These are phyloP conservation scores for Yarrowia deformans DNA, from an alignment of 805 yeast species.

Conservation along the genomic window DNA sequence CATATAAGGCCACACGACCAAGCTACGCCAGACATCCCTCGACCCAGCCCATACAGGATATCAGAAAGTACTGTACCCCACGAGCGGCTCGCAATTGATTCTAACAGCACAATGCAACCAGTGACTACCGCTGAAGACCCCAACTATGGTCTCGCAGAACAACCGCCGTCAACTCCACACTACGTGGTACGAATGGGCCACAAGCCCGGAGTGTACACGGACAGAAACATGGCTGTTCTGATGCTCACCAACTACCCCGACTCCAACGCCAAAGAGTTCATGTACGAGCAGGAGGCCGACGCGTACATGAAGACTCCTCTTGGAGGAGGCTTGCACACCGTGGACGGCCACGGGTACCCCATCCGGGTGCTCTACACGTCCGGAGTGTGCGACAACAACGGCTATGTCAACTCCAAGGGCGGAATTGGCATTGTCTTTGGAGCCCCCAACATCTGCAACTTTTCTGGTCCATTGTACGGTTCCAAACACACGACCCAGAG, in stretches of 20 bases:
- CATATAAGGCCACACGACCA: slow-evolving; percentile 32
- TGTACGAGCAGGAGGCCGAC: slow-evolving; percentile 14
- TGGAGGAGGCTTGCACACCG: slow-evolving; percentile 24
- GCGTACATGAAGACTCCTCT: slow-evolving; percentile 29
- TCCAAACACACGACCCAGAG: slow-evolving; percentile 73
- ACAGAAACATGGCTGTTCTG: slow-evolving; percentile 16
- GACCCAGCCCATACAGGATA: too few relatives aligned
- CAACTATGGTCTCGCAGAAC: slow-evolving; percentile 5
- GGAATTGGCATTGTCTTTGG: slow-evolving; percentile 86
- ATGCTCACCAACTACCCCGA: slow-evolving; percentile 37
- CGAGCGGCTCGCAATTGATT: too few relatives aligned
- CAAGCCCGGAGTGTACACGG: slow-evolving; percentile 27
- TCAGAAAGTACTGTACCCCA: too few relatives aligned
- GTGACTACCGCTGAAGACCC: slow-evolving; percentile 15
- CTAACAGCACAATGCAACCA: background rate
- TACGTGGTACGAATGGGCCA: slow-evolving; percentile 27
- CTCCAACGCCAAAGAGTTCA: slow-evolving; percentile 31
- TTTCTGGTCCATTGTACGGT: slow-evolving; percentile 59
- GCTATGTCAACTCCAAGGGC: slow-evolving; percentile 48
- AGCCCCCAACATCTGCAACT: slow-evolving; percentile 59
- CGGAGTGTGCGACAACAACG: slow-evolving; percentile 20
- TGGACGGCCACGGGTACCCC: slow-evolving; percentile 2
- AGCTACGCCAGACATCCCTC: background rate
- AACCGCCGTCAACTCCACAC: slow-evolving; percentile 13
- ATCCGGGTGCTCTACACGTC: slow-evolving; percentile 16